phyloP scores from a whole-genome alignment of 352 stramenopile species.

The Globisporangium rhizosaccharum region DNA sequence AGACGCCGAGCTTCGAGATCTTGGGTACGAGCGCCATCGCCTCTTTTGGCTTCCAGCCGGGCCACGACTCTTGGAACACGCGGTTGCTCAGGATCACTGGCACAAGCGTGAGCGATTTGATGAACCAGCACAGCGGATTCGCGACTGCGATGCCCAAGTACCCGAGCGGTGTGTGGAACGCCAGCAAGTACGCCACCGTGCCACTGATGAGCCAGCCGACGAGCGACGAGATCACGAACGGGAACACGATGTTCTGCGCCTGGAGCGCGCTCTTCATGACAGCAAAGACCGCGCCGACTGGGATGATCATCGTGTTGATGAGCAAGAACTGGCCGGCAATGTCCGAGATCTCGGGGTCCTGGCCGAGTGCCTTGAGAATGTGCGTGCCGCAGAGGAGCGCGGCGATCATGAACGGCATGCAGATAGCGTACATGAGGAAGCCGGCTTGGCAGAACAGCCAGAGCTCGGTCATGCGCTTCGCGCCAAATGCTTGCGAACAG shows the following conservation, averaged over 20 bases:
- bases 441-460: conserved; percentile 39
- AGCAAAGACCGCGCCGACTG: conserved; percentile 20
- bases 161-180: conserved; percentile 28
- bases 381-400: conserved; percentile 18
- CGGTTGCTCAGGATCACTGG: conserved; percentile 19
- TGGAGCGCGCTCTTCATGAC: conserved; percentile 25
- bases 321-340: conserved; percentile 21
- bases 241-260: conserved; percentile 30
- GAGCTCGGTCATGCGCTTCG: conserved; percentile 26
- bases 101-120: conserved; percentile 22
- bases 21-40: conserved; percentile 13
- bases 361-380: conserved; percentile 25
- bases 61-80: conserved; percentile 17
- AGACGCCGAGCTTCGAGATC: conserved; percentile 13
- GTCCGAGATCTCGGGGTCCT: conserved; percentile 23
- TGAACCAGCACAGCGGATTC: conserved; percentile 16
- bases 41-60: conserved; percentile 12
- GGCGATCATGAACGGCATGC: conserved; percentile 9
- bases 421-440: conserved; percentile 16
- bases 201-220: conserved; percentile 19
- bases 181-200: conserved; percentile 24
- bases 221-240: conserved; percentile 22
- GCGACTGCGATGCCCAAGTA: conserved; percentile 30
- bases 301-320: conserved; percentile 15
- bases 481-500: conserved; percentile 33